Evolutionary conservation across 192 early-diverging fungal species (phyloP), one percentile per base, ranked within the genome.

Genomic region (Entomortierella chlamydospora): DNA sequence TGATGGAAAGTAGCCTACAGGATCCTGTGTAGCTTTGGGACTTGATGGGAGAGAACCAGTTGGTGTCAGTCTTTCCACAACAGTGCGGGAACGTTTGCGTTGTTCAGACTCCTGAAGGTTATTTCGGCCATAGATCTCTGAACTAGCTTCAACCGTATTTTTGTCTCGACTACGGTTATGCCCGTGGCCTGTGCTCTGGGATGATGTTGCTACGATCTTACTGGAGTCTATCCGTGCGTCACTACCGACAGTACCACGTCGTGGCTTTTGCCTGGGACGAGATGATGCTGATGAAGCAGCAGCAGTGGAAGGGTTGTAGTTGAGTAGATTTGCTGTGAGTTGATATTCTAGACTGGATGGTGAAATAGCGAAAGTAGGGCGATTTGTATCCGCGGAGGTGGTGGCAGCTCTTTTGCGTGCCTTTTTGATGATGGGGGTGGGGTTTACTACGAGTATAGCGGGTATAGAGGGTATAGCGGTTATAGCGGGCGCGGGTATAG

Each of bases 271-370:
- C 22, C n/a, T n/a, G n/a, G 11, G 64, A 7, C 64, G 71, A 10
- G 70, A 58, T 41, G 52, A 31, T 12, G 61, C 18, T 34, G 60
- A 43, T 26, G 59, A 9, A 23, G 69, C n/a, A 34, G 59, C 4
- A 7, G 33, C 11, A 1, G 50, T 33, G 43, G 57, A 15, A 55
- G 37, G 67, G 0, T 23, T 23, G 25, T 59, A 70, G 4, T 59
- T 66, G 9, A 79, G 68, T 0, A 79, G 37, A 39, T 22, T 70
- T 29, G 76, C 76, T 13, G 76, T 70, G 28, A 79, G 62, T 30
- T 79, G 76, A 39, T 79, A 79, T 31, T 79, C 76, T 18, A 79
- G 63, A 57, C 76, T 79, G 12, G 76, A 79, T 29, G 76, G 68
- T 28, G 54, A 79, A 20, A 79, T 79, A 20, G 76, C 28, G 11